Evolutionary conservation across 495 filamentous ascomycete genomes (phyloP).

Genomic region (Haplographium delicatum): DNA sequence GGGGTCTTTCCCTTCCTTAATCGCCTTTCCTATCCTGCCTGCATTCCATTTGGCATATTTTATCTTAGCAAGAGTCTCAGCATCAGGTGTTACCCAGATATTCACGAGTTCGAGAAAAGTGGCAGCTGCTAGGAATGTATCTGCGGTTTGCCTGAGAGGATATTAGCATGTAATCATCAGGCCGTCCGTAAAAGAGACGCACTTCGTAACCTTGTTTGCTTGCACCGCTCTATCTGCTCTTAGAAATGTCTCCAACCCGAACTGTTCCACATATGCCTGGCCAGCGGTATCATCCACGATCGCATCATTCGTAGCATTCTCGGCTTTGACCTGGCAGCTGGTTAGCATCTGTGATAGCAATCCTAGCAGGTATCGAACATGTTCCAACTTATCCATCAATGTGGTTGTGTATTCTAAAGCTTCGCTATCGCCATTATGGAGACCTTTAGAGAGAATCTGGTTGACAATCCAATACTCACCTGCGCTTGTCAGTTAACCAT

Average conservation of each 20-base stretch:
- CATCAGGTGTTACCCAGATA: conserved; percentile 72
- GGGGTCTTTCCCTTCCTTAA: conserved; percentile 87
- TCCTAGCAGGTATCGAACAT: conserved; percentile 40
- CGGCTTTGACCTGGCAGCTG: conserved; percentile 57
- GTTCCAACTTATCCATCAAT: conserved; percentile 89
- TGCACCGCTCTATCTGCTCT: conserved; percentile 77
- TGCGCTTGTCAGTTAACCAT: conserved; percentile 30
- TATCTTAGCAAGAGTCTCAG: conserved; percentile 77
- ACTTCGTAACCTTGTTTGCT: conserved; percentile 82
- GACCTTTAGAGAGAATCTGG: conserved; percentile 72
- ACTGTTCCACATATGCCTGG: conserved; percentile 89
- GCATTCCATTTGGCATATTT: conserved; percentile 97
- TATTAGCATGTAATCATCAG: neutral
- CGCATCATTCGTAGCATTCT: conserved; percentile 52
- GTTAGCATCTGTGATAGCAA: conserved; percentile 1
- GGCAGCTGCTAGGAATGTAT: conserved; percentile 85
- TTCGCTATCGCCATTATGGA: conserved; percentile 73
- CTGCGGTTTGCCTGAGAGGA: conserved; percentile 71
- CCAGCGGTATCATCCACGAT: conserved; percentile 82
- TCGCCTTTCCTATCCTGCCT: conserved; percentile 79
- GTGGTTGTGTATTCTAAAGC: conserved; percentile 69
- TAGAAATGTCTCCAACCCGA: conserved; percentile 80
- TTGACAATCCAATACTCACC: conserved; percentile 92
- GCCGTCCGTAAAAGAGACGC: conserved; percentile 22
- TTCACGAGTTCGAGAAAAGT: conserved; percentile 85